These are phyloP conservation scores for Hirsutella rhossiliensis DNA, from an alignment of 2,329 filamentous ascomycete genomes.

Conservation along the genomic window DNA sequence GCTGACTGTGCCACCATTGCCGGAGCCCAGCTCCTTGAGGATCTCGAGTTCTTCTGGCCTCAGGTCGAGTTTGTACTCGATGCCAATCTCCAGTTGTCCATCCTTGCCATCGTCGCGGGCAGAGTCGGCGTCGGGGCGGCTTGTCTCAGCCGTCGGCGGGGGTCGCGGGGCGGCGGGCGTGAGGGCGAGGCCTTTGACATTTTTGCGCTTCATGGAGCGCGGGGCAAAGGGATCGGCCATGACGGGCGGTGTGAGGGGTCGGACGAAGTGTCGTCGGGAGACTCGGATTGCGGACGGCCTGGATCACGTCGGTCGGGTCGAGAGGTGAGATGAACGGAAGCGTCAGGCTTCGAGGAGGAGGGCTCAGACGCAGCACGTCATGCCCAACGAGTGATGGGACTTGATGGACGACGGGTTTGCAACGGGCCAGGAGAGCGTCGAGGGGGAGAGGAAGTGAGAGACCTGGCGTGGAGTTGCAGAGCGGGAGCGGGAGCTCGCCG, in stretches of 20 bases:
- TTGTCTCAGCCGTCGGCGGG: slow-evolving; percentile 60
- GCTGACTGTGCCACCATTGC: slow-evolving; percentile 95
- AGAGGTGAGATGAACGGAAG: background rate
- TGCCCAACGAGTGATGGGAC: background rate
- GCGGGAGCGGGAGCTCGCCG: background rate
- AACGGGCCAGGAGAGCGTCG: background rate
- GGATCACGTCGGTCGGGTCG: background rate
- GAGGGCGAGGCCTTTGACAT: slow-evolving; percentile 89
- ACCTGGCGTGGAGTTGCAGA: background rate
- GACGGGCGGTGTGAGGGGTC: slow-evolving; percentile 10
- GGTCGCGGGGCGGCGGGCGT: slow-evolving; percentile 65
- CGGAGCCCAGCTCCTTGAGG: slow-evolving; percentile 86
- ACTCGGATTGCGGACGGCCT: background rate
- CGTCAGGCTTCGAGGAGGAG: background rate
- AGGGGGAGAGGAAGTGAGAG: background rate
- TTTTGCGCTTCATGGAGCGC: slow-evolving; percentile 96
- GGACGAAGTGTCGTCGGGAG: background rate
- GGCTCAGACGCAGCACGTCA: background rate
- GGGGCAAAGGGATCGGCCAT: slow-evolving; percentile 54
- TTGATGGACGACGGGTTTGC: background rate
- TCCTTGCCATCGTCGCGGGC: slow-evolving; percentile 47
- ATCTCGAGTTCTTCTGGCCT: slow-evolving; percentile 86
- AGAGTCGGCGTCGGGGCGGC: slow-evolving; percentile 45
- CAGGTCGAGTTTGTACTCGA: slow-evolving; percentile 91
- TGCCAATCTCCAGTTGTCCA: slow-evolving; percentile 77